Base-by-base conservation (phyloP, 306 rosid species). In the Ochetophila trinervis region DNA sequence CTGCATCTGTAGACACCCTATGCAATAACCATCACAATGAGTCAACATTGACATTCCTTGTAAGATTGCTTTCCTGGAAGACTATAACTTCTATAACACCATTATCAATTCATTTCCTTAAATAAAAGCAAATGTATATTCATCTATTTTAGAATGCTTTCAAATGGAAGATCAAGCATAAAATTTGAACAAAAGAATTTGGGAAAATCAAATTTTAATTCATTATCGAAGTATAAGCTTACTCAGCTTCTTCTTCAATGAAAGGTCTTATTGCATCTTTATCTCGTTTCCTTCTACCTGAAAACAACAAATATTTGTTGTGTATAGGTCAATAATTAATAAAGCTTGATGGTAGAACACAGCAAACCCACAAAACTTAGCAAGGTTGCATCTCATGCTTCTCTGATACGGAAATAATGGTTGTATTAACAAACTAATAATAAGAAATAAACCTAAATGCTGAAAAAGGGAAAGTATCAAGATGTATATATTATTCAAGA, bases 171-270 rank as follows among this genome's bases (percentile, higher is more conserved):
- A 18, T 40, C 35, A 23, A 65, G 32, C 6, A 44, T 3, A 36
- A 30, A 53, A 30, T 45, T 75, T 8, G 27, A 14, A 22, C 7
- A 23, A 21, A 32, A 21, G n/a, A 44, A 36, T 3, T 21, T 22
- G 42, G 44, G 49, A 12, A 40, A 11, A 60, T 18, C n/a, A 23
- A 5, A 62, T 57, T 44, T 59, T 47, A 53, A 53, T 50, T 34
- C 19, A 54, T 16, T 24, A 45, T 19, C 52, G 44, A 37, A 16
- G 40, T 40, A 74, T 32, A 57, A 71, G 36, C 98, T 87, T 92
- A 92, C 98, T 89, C 95, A 23, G 96, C 98, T 79, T 92, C 98
- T 72, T 92, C 98, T 57, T 89, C 98, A 16, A 92, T 76, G 79
- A 84, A 92, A 55, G 63, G 83, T 82, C 82, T 79, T 69, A 64